Percentiles rank a stretch among this genome's conserved stretches.
These are phyloP conservation scores for Scheffersomyces illinoinensis DNA, from an alignment of 1,139 yeast genomes.

Conservation along the genomic window DNA sequence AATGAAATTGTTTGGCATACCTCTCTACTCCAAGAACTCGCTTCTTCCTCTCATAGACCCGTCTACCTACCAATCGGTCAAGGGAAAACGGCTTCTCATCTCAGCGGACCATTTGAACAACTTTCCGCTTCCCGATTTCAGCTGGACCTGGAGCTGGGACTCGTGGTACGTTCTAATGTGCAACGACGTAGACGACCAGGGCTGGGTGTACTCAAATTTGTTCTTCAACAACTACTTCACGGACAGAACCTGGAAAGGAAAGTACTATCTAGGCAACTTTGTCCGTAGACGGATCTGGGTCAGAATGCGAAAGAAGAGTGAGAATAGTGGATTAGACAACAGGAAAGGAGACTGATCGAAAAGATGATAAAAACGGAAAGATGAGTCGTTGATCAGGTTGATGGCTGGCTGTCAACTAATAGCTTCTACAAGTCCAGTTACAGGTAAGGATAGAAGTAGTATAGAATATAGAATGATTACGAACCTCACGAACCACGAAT, in stretches of 20 bases:
- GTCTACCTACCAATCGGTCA: conserved; percentile 40
- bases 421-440: not conserved
- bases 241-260: conserved; percentile 59
- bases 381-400: not conserved
- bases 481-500: not conserved
- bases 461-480: not conserved
- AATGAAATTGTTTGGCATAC: conserved; percentile 61
- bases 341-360: not conserved
- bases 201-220: conserved; percentile 65
- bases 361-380: not conserved
- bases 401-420: not conserved
- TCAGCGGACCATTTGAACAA: conserved; percentile 35
- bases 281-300: conserved; percentile 67
- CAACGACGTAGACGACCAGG: conserved; percentile 72
- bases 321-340: not conserved
- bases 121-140: conserved; percentile 62
- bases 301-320: conserved; percentile 31
- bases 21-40: conserved; percentile 56
- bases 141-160: conserved; percentile 76
- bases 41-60: conserved; percentile 65
- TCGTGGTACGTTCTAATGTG: conserved; percentile 74
- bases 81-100: conserved; percentile 27
- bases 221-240: conserved; percentile 47
- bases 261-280: conserved; percentile 52
- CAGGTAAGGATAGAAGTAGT: not conserved